Evolutionary conservation across 768 basidiomycete genomes (phyloP).

Genomic region (Rhodotorula sphaerocarpa): DNA sequence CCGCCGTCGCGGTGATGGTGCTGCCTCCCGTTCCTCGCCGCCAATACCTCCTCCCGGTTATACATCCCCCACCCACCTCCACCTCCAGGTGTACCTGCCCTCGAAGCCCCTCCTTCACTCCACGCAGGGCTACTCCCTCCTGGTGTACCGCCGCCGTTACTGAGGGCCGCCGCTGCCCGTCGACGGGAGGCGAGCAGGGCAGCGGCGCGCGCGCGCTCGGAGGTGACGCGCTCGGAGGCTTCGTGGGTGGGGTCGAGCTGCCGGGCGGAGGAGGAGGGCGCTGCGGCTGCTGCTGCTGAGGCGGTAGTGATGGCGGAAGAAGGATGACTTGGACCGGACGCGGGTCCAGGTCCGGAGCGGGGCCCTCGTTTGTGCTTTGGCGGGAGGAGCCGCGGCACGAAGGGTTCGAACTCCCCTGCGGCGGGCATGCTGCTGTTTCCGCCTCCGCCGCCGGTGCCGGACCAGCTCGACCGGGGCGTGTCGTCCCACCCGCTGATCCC

Average conservation of each 20-base stretch:
- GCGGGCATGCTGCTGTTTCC: not conserved
- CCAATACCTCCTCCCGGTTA: conserved; percentile 17
- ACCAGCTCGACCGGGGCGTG: not conserved
- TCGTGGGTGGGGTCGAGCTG: conserved; percentile 7
- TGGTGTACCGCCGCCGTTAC: too few species aligned
- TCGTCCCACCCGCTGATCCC: not conserved
- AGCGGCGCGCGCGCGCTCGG: conserved; percentile 24
- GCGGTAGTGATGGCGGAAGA: not conserved
- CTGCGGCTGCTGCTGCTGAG: not conserved
- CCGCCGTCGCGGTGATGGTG: not conserved
- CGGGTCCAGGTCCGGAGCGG: too few species aligned
- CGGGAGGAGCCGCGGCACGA: conserved; percentile 23
- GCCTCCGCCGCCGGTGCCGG: not conserved
- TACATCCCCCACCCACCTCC: conserved; percentile 31
- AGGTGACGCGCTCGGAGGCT: conserved; percentile 7
- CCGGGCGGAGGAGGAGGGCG: not conserved
- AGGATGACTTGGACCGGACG: not conserved
- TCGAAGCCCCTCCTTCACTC: conserved; percentile 22
- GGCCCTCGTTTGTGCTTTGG: not conserved
- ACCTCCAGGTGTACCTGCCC: too few species aligned
- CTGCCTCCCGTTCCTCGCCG: conserved; percentile 10
- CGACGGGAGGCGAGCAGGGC: conserved; percentile 24
- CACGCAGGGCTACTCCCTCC: conserved; percentile 15
- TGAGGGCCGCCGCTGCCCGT: too few species aligned
- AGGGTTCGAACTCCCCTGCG: conserved; percentile 6